Evolutionary conservation across 2,329 filamentous ascomycete species (phyloP).

Genomic region (Hypoxylon sp.): DNA sequence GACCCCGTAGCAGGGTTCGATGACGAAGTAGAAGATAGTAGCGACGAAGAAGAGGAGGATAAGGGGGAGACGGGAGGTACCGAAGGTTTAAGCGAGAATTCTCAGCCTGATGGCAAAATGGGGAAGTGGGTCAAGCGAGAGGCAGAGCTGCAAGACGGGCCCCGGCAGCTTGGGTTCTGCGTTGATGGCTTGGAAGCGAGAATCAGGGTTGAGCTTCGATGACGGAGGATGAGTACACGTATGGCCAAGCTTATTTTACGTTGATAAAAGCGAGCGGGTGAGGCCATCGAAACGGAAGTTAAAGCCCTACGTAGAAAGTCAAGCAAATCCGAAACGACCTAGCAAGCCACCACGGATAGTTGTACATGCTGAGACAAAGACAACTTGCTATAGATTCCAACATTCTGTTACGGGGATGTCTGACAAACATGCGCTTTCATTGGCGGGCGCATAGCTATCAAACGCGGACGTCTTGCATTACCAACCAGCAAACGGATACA

Average conservation of each 20-base stretch:
- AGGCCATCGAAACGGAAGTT: not conserved
- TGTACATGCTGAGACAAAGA: conserved; percentile 5
- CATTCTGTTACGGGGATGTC: conserved; percentile 9
- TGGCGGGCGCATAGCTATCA: conserved; percentile 23
- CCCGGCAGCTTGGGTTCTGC: conserved; percentile 85
- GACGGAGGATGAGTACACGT: conserved; percentile 10
- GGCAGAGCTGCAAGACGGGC: conserved; percentile 83
- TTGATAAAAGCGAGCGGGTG: conserved; percentile 9
- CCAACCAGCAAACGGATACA: conserved; percentile 32
- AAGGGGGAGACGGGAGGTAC: conserved; percentile 47
- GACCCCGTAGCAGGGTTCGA: conserved; percentile 80
- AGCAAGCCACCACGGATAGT: not conserved
- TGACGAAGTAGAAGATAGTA: conserved; percentile 69
- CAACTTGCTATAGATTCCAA: conserved; percentile 13
- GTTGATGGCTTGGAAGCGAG: conserved; percentile 80
- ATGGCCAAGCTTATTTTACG: not conserved
- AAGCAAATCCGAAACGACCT: conserved; percentile 1
- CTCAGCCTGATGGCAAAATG: conserved; percentile 54
- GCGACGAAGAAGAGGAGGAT: conserved; percentile 65
- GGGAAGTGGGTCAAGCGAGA: conserved; percentile 82
- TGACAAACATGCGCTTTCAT: conserved; percentile 25
- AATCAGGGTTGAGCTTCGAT: conserved; percentile 76
- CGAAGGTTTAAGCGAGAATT: conserved; percentile 36
- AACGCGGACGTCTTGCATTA: conserved; percentile 18
- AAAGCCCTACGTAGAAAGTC: not conserved